These are phyloP conservation scores for Amaranthus tricolor DNA, from an alignment of 179 eudicot species.

Conservation along the genomic window DNA sequence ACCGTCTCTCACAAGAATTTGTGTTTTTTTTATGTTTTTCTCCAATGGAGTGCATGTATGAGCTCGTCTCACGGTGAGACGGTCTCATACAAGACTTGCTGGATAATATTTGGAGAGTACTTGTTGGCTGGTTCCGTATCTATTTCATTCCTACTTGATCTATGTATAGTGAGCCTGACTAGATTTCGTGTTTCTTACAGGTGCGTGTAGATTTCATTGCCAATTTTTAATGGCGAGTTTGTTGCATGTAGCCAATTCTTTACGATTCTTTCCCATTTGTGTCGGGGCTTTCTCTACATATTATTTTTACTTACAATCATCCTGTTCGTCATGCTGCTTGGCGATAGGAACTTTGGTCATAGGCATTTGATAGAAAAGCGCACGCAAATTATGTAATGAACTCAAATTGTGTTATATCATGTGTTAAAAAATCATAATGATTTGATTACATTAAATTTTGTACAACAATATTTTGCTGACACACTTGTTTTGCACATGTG, in stretches of 20 bases:
- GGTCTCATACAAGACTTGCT: no score
- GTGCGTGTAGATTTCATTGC: slow-evolving; percentile 24
- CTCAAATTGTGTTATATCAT: no score
- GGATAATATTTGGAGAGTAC: neutral
- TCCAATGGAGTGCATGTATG: neutral
- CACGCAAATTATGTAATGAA: no score
- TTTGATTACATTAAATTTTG: no score
- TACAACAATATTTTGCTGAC: no score
- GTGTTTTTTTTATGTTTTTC: no score
- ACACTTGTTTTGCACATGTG: no score
- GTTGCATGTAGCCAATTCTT: slow-evolving; percentile 28
- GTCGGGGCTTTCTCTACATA: slow-evolving; percentile 16
- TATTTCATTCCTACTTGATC: neutral
- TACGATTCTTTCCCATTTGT: slow-evolving; percentile 32
- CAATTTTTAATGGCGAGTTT: slow-evolving; percentile 22
- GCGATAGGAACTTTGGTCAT: slow-evolving; percentile 22
- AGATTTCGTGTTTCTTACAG: slow-evolving; percentile 9
- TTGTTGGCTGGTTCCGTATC: neutral
- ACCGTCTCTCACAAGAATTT: neutral
- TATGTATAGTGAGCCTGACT: neutral
- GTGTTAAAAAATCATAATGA: no score
- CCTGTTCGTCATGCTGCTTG: slow-evolving; percentile 25
- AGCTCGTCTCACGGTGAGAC: no score
- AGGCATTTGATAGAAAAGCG: slow-evolving; percentile 8
- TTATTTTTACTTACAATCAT: neutral